Evolutionary conservation across 2,329 filamentous ascomycete genomes (phyloP).

Genomic region (Cercospora sp.): DNA sequence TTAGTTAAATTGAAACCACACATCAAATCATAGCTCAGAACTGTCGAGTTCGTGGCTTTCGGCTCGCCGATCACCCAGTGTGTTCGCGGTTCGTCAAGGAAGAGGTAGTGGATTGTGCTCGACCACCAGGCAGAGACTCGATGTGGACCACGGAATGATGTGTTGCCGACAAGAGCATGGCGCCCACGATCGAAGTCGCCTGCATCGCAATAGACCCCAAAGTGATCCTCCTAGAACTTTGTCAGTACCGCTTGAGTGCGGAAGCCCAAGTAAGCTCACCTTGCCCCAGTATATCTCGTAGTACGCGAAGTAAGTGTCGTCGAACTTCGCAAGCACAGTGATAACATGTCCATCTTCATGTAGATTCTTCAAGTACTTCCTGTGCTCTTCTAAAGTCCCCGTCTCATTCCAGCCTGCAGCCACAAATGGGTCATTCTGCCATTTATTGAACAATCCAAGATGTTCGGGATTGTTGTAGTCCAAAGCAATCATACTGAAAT

Average conservation of each 20-base stretch:
- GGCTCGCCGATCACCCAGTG: conserved; percentile 65
- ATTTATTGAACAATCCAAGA: conserved; percentile 69
- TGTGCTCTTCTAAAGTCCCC: conserved; percentile 72
- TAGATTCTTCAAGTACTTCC: conserved; percentile 66
- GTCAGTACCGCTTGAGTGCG: background rate
- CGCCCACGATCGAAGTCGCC: conserved; percentile 60
- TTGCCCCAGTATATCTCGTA: conserved; percentile 80
- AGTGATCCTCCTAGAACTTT: conserved; percentile 50
- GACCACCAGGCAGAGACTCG: conserved; percentile 61
- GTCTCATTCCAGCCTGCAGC: conserved; percentile 79
- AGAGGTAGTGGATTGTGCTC: conserved; percentile 59
- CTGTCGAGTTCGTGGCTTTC: conserved; percentile 66
- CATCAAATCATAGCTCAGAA: conserved; percentile 72
- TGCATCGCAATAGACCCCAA: conserved; percentile 59
- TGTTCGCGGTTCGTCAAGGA: conserved; percentile 60
- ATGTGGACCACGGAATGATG: conserved; percentile 55
- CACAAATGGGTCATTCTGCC: conserved; percentile 83
- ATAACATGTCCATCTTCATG: conserved; percentile 72
- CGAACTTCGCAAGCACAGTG: conserved; percentile 68
- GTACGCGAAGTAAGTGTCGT: conserved; percentile 71
- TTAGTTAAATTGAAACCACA: conserved; percentile 69
- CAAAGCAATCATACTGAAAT: conserved; percentile 74
- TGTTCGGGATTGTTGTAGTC: conserved; percentile 66
- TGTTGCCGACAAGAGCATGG: conserved; percentile 61
- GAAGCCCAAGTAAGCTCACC: conserved; percentile 34